These are phyloP conservation scores for Neofusicoccum laricinum DNA, from an alignment of 2,329 filamentous ascomycete genomes.

Conservation along the genomic window DNA sequence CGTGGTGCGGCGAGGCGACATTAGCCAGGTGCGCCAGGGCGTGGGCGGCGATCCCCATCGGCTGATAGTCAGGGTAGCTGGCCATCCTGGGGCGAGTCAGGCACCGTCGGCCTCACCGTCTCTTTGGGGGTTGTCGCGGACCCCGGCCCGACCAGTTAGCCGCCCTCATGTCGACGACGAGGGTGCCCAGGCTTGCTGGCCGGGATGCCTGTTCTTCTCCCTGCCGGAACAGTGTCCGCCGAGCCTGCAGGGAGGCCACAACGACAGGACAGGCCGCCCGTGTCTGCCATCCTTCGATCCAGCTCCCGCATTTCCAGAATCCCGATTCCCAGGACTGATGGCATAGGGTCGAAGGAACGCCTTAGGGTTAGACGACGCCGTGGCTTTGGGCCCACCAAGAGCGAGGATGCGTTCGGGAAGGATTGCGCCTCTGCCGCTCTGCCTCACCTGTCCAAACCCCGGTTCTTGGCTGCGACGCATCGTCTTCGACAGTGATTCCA, in stretches of 20 bases:
- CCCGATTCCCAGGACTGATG: no score
- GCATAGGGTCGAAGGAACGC: no score
- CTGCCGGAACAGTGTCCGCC: no score
- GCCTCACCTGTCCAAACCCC: background rate
- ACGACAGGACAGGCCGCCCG: no score
- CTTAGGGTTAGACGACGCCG: no score
- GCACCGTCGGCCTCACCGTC: background rate
- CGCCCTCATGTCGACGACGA: background rate
- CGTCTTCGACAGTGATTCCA: background rate
- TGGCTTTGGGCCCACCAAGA: no score
- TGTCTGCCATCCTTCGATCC: no score
- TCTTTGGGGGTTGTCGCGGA: background rate
- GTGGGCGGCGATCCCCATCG: background rate
- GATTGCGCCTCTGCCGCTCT: background rate
- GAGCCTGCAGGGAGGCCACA: no score
- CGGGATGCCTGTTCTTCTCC: no score
- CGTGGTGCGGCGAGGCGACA: background rate
- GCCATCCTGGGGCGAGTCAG: background rate
- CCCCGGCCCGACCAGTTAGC: background rate
- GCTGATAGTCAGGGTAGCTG: background rate
- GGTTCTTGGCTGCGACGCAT: background rate
- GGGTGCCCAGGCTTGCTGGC: no score
- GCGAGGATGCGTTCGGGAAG: background rate
- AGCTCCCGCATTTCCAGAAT: no score
- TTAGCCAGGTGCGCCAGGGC: background rate